A percentile compares a stretch with the other conserved stretches of the same genome.
These are phyloP conservation scores for Berberis vulgaris DNA, from an alignment of 164 flowering plant species.

Conservation along the genomic window DNA sequence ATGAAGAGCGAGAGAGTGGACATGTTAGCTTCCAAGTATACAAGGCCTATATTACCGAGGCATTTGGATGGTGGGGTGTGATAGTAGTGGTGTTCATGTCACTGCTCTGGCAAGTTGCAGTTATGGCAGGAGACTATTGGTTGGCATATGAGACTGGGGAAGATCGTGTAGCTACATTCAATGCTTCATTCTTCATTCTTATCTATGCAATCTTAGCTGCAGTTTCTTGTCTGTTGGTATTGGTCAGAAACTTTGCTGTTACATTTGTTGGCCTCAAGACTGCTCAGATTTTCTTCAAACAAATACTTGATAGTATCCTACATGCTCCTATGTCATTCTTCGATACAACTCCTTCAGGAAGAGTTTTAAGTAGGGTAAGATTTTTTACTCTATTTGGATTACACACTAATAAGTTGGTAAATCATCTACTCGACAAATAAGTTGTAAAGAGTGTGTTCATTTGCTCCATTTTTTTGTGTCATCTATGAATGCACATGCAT, in stretches of 20 bases:
- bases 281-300: constrained; percentile 59
- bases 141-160: constrained; percentile 75
- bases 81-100: constrained; percentile 34
- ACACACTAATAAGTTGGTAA: neutral
- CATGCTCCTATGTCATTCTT: constrained; percentile 98
- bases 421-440: neutral
- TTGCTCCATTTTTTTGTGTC: neutral
- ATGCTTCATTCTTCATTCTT: constrained; percentile 48
- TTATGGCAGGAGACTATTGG: constrained; percentile 90
- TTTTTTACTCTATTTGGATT: neutral
- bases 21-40: constrained; percentile 63
- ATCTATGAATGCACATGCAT: neutral
- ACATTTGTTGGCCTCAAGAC: constrained; percentile 67
- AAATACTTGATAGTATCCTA: constrained; percentile 62
- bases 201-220: constrained; percentile 53
- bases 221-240: constrained; percentile 38
- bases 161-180: constrained; percentile 25
- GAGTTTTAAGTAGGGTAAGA: constrained; percentile 84
- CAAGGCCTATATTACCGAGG: constrained; percentile 68
- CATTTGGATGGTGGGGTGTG: constrained; percentile 93
- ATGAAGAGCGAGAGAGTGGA: constrained; percentile 80
- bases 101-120: constrained; percentile 52
- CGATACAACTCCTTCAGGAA: constrained; percentile 94
- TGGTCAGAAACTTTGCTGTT: constrained; percentile 34
- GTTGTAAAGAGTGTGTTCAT: no score